phyloP scores from a whole-genome alignment of 192 early-diverging fungal genomes.

The Coemansia erecta region DNA sequence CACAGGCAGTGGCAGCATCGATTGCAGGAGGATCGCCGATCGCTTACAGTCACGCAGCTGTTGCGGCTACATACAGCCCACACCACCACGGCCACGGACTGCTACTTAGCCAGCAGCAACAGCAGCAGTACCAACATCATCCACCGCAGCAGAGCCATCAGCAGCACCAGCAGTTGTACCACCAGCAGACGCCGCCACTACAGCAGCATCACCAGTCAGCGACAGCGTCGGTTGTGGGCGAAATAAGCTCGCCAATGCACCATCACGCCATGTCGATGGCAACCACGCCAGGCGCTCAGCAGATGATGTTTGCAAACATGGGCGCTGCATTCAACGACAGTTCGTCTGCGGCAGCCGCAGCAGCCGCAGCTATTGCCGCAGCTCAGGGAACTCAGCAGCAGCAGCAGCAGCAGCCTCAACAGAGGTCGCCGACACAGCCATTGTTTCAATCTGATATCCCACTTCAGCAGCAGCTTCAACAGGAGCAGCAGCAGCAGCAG shows the following conservation, averaged over 20 bases:
- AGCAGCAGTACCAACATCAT: conserved; percentile 12
- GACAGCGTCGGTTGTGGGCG: conserved; percentile 2
- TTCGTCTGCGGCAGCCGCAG: conserved; percentile 12
- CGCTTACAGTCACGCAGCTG: conserved; percentile 21
- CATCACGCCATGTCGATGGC: conserved; percentile 12
- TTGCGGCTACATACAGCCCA: conserved; percentile 2
- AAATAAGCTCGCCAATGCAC: conserved; percentile 18
- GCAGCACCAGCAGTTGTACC: conserved; percentile 10
- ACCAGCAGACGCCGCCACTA: background rate
- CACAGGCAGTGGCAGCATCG: conserved; percentile 13
- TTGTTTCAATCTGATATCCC: conserved; percentile 28
- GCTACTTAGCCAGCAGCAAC: background rate
- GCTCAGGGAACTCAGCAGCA: conserved; percentile 14
- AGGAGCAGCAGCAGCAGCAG: conserved; percentile 34
- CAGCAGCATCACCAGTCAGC: background rate
- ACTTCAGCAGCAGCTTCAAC: conserved; percentile 36
- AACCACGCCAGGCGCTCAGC: conserved; percentile 12
- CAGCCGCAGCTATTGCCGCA: conserved; percentile 15
- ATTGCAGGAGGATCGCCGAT: conserved; percentile 18
- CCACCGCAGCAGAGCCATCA: conserved; percentile 3
- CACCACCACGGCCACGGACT: conserved; percentile 8
- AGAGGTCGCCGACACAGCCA: conserved; percentile 27
- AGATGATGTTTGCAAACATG: conserved; percentile 46
- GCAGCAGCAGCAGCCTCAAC: conserved; percentile 31
- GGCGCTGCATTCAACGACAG: conserved; percentile 27